phyloP scores from a whole-genome alignment of 805 yeast genomes.

The Pichia nakasei region DNA sequence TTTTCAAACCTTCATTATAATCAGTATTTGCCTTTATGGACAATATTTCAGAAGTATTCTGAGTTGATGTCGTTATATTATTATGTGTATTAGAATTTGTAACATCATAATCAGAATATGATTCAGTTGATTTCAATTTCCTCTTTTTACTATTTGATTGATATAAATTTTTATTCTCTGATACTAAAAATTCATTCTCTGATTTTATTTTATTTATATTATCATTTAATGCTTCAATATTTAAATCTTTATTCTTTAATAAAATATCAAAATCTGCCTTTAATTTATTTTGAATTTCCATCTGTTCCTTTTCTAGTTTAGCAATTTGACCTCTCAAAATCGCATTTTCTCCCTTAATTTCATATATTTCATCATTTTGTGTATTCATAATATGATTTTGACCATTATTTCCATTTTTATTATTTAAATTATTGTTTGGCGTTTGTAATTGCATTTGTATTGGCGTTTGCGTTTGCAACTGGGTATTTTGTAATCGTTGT shows the following conservation, averaged over 20 bases:
- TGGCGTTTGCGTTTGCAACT: neutral
- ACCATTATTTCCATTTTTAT: neutral
- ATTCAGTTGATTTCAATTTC: conserved; percentile 10
- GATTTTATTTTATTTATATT: conserved; percentile 38
- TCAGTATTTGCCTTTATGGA: neutral
- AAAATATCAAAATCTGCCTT: conserved; percentile 20
- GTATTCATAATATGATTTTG: too few relatives aligned
- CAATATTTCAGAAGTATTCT: conserved; percentile 1
- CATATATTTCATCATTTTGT: conserved; percentile 27
- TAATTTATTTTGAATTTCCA: conserved; percentile 31
- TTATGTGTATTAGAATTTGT: neutral
- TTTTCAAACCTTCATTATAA: neutral
- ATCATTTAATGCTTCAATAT: conserved; percentile 21
- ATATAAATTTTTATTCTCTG: conserved; percentile 34
- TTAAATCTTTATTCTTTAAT: conserved; percentile 17
- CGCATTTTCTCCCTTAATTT: conserved; percentile 73
- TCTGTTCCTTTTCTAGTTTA: conserved; percentile 31
- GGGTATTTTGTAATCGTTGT: neutral
- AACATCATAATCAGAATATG: neutral
- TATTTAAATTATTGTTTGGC: neutral
- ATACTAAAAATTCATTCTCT: conserved; percentile 45
- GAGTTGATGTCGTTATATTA: conserved; percentile 1
- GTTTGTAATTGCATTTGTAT: neutral
- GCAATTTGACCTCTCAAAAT: conserved; percentile 60
- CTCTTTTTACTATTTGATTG: conserved; percentile 18